phyloP scores from a whole-genome alignment of 148 eudicot genomes.

The Rhododendron simsii region DNA sequence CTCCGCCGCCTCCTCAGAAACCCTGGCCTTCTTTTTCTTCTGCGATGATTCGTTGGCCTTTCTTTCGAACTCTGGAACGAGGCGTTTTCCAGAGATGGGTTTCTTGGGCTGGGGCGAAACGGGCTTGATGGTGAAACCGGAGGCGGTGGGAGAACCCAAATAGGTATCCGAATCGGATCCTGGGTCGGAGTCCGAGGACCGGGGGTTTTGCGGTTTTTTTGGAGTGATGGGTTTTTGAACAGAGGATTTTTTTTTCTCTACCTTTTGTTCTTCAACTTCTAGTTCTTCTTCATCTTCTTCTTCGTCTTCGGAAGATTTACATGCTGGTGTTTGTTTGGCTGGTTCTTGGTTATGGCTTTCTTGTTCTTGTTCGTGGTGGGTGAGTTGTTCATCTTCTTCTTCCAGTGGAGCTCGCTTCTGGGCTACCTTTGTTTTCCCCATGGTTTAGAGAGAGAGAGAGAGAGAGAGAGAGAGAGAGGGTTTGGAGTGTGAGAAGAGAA shows the following conservation, averaged over 20 bases:
- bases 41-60: neutral
- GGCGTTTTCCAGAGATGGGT: slow-evolving; percentile 8
- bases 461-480: no score
- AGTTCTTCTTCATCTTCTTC: neutral
- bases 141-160: slow-evolving; percentile 3
- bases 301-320: no score
- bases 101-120: slow-evolving; percentile 10
- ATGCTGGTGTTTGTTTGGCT: no score
- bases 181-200: neutral
- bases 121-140: neutral
- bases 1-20: neutral
- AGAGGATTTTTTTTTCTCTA: neutral
- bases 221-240: neutral
- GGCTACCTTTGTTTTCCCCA: no score
- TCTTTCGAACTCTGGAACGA: slow-evolving; percentile 1
- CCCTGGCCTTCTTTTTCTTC: no score
- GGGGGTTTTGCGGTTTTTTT: neutral
- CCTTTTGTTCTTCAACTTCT: slow-evolving; percentile 13
- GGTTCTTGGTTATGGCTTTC: no score
- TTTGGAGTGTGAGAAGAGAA: no score
- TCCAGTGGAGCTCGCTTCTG: no score
- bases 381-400: no score
- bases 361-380: no score
- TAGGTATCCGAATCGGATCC: slow-evolving; percentile 19
- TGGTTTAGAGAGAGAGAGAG: no score